A percentile compares a stretch with the other conserved stretches of the same genome.
Conservation (phyloP, 2,329 filamentous ascomycete species). For the Apiospora marii region DNA sequence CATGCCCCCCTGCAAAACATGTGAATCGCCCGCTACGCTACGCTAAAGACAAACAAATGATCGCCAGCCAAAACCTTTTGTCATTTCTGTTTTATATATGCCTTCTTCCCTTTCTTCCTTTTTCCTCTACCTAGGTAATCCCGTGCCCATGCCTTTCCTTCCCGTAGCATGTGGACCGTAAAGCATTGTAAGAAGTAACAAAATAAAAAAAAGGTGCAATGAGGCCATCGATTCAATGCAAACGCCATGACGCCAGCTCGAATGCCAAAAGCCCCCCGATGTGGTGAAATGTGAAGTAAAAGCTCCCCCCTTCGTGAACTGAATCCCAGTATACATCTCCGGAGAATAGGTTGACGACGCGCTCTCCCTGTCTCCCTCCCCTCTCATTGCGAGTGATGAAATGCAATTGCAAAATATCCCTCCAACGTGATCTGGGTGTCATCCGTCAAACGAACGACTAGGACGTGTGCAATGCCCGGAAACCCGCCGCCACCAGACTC, state of each 20-base stretch:
- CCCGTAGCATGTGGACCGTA: not conserved
- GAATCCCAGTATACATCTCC: not conserved
- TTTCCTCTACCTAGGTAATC: not conserved
- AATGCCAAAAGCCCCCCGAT: constrained; percentile 14
- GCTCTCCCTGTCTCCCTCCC: too few species aligned
- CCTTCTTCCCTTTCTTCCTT: not conserved
- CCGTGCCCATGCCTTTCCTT: not conserved
- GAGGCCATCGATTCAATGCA: not conserved
- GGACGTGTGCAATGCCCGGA: constrained; percentile 62
- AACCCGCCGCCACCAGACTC: constrained; percentile 66
- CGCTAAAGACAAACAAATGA: not conserved
- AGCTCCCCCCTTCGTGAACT: not conserved
- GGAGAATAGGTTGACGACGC: too few species aligned
- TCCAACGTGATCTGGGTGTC: not conserved
- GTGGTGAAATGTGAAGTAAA: not conserved
- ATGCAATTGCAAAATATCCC: not conserved
- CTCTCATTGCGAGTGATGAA: not conserved
- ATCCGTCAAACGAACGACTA: constrained; percentile 25
- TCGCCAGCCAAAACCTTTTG: not conserved
- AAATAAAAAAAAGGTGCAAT: not conserved
- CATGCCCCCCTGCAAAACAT: not conserved
- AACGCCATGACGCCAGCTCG: constrained; percentile 3
- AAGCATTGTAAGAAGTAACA: not conserved
- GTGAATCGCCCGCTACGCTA: not conserved
- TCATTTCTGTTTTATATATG: not conserved